Conservation (phyloP, 208 protist species). For the Eutreptiella sp. region DNA sequence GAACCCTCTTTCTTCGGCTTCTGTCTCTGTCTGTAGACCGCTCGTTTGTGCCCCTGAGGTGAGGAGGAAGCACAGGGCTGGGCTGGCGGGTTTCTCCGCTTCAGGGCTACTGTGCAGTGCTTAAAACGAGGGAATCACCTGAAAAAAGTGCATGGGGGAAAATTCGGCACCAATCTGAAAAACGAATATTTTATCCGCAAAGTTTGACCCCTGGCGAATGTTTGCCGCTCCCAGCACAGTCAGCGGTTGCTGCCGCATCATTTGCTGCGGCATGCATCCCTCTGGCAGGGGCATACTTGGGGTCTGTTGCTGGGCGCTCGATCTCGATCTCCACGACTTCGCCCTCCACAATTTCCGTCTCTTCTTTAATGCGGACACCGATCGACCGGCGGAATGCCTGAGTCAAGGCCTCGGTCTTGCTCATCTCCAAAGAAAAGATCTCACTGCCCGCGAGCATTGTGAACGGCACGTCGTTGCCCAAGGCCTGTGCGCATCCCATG, state of each 20-base stretch:
- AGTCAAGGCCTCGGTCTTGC: conserved; percentile 99
- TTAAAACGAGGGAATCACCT: too few relatives aligned
- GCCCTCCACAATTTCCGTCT: conserved; percentile 99
- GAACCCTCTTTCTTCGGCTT: too few relatives aligned
- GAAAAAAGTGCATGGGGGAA: too few relatives aligned
- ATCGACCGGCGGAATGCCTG: conserved; percentile 98
- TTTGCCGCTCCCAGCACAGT: not conserved
- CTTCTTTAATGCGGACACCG: conserved; percentile 98
- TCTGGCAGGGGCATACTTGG: conserved; percentile 47
- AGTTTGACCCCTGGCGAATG: too few relatives aligned
- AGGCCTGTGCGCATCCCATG: conserved; percentile 96
- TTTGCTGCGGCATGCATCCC: conserved; percentile 44
- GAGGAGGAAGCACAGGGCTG: too few relatives aligned
- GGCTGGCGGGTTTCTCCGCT: too few relatives aligned
- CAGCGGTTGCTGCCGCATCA: too few relatives aligned
- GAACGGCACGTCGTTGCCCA: conserved; percentile 97
- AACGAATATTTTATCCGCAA: too few relatives aligned
- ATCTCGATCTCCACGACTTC: conserved; percentile 99
- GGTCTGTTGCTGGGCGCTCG: conserved; percentile 88
- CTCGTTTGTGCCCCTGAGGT: too few relatives aligned
- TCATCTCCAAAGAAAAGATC: conserved; percentile 99
- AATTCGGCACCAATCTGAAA: too few relatives aligned
- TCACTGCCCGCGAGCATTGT: conserved; percentile 98
- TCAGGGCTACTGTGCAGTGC: too few relatives aligned
- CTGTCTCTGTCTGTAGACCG: too few relatives aligned